These are phyloP conservation scores for Didymella segeticola DNA, from an alignment of 2,329 filamentous ascomycete species.

Conservation along the genomic window DNA sequence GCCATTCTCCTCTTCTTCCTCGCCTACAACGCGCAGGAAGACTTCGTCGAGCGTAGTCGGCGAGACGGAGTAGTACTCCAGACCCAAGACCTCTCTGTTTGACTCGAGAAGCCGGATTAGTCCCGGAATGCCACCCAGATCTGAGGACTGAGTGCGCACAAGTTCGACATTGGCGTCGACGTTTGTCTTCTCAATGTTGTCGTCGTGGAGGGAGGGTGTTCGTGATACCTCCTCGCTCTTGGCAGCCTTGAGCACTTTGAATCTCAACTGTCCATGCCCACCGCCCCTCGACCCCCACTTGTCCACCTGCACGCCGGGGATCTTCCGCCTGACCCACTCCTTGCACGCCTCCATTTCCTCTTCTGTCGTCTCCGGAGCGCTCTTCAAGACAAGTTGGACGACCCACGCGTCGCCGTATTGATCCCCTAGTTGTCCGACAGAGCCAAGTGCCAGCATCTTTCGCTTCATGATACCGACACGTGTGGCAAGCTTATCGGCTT, in stretches of 20 bases:
- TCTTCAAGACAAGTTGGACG: slow-evolving; percentile 78
- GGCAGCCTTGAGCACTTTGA: slow-evolving; percentile 69
- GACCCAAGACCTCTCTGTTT: slow-evolving; percentile 69
- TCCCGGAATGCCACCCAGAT: slow-evolving; percentile 63
- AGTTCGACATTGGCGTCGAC: slow-evolving; percentile 28
- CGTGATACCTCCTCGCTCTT: slow-evolving; percentile 25
- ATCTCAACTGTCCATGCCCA: slow-evolving; percentile 84
- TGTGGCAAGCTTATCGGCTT: slow-evolving; percentile 85
- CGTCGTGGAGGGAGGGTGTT: background rate
- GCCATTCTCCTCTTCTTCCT: slow-evolving; percentile 64
- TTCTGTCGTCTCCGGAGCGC: slow-evolving; percentile 74
- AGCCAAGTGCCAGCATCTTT: slow-evolving; percentile 84
- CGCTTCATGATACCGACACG: slow-evolving; percentile 85
- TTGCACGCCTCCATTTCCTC: slow-evolving; percentile 72
- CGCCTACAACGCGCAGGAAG: slow-evolving; percentile 82
- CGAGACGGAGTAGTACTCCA: slow-evolving; percentile 86
- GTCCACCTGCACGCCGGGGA: slow-evolving; percentile 68
- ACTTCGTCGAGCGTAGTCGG: slow-evolving; percentile 91
- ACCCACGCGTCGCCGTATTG: slow-evolving; percentile 81
- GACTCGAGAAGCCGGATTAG: slow-evolving; percentile 78
- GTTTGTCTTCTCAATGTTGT: slow-evolving; percentile 23
- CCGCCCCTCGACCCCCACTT: slow-evolving; percentile 70
- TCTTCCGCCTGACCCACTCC: slow-evolving; percentile 67
- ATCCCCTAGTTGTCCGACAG: slow-evolving; percentile 72
- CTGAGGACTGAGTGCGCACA: slow-evolving; percentile 24